These are phyloP conservation scores for Hypoxylon sp. DNA, from an alignment of 2,329 filamentous ascomycete genomes.

Conservation along the genomic window DNA sequence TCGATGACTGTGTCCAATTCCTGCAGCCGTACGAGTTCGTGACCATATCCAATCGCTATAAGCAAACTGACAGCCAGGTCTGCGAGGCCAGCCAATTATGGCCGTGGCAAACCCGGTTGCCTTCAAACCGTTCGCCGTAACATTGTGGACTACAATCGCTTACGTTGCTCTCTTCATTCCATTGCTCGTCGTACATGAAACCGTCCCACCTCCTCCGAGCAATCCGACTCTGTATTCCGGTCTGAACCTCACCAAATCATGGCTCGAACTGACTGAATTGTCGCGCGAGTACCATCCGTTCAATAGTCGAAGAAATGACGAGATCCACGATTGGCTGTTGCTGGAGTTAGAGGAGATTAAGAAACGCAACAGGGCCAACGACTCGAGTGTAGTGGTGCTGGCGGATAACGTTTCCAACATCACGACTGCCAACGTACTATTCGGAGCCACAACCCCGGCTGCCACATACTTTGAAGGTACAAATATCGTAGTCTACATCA, in stretches of 20 bases:
- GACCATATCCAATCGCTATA: constrained; percentile 23
- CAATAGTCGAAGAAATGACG: constrained; percentile 86
- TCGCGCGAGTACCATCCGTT: constrained; percentile 86
- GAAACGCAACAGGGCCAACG: constrained; percentile 66
- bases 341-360: constrained; percentile 77
- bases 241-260: constrained; percentile 86
- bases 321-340: constrained; percentile 81
- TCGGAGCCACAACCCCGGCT: constrained; percentile 49
- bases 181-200: constrained; percentile 79
- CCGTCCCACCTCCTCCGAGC: constrained; percentile 75
- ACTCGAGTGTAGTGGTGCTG: constrained; percentile 73
- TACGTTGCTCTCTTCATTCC: constrained; percentile 84
- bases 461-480: constrained; percentile 90
- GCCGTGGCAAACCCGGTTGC: constrained; percentile 69
- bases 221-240: constrained; percentile 68
- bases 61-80: constrained; percentile 13
- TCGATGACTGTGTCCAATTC: constrained; percentile 32
- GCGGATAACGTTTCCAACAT: constrained; percentile 84
- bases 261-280: constrained; percentile 83
- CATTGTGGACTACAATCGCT: constrained; percentile 78
- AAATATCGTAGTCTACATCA: constrained; percentile 92
- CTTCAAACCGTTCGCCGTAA: constrained; percentile 85
- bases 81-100: constrained; percentile 43
- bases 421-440: constrained; percentile 66
- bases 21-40: constrained; percentile 34